Conservation (phyloP, 371 early-diverging fungal species). For the Mortierella sp. region DNA sequence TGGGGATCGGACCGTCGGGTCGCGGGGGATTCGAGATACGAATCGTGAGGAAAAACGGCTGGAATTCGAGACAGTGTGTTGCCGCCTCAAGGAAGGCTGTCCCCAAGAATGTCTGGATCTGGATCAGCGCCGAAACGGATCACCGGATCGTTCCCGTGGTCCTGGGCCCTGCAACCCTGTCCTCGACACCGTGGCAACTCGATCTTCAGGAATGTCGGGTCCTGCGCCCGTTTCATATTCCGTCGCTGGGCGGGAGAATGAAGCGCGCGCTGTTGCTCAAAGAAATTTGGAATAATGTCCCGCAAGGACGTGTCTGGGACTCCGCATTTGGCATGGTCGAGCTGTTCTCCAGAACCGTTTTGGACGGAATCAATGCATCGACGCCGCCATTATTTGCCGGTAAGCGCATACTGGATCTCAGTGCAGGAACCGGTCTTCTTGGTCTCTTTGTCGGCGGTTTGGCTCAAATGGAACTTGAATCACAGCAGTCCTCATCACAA, state of each 20-base stretch:
- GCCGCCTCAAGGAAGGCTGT: not conserved
- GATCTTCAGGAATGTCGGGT: conserved; percentile 13
- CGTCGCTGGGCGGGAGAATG: conserved; percentile 18
- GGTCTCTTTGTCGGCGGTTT: conserved; percentile 62
- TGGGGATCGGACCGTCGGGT: conserved; percentile 59
- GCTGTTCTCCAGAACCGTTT: conserved; percentile 53
- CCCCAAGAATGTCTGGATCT: conserved; percentile 21
- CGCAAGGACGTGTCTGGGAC: conserved; percentile 73
- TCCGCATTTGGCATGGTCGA: conserved; percentile 67
- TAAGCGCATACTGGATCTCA: conserved; percentile 65
- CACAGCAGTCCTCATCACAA: not conserved
- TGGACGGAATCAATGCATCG: conserved; percentile 20
- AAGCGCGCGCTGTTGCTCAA: conserved; percentile 57
- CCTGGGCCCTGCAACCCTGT: conserved; percentile 59
- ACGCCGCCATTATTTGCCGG: conserved; percentile 46
- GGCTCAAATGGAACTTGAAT: conserved; percentile 37
- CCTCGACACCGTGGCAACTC: not conserved
- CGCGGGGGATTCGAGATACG: conserved; percentile 63
- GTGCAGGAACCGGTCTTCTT: conserved; percentile 70
- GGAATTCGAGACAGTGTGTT: too few species aligned
- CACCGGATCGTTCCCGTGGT: conserved; percentile 57
- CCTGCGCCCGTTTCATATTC: conserved; percentile 44
- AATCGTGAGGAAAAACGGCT: conserved; percentile 29
- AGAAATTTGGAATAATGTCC: conserved; percentile 69
- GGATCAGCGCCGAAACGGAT: conserved; percentile 25